phyloP scores from a whole-genome alignment of 805 yeast species.

The Suhomyces pyralidae region DNA sequence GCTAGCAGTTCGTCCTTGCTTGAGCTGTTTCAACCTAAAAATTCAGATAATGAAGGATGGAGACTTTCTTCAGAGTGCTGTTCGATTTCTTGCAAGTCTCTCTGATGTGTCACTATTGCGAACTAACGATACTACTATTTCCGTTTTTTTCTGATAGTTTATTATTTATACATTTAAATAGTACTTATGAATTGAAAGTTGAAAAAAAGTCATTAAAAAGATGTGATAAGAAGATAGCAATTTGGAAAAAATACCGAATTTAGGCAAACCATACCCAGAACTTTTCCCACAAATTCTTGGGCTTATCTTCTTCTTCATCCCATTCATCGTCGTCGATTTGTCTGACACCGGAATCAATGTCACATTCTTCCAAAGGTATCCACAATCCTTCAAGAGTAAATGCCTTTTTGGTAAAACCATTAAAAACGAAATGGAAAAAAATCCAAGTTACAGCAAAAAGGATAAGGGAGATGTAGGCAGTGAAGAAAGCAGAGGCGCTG shows the following conservation, averaged over 20 bases:
- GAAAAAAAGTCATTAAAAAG: not conserved
- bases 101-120: too few relatives aligned
- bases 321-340: constrained; percentile 57
- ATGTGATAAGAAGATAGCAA: not conserved
- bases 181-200: not conserved
- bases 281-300: constrained; percentile 53
- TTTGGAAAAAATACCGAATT: not conserved
- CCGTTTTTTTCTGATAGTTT: too few relatives aligned
- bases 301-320: constrained; percentile 50
- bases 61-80: too few relatives aligned
- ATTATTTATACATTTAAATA: not conserved
- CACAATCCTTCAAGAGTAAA: constrained; percentile 39
- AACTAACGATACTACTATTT: too few relatives aligned
- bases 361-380: constrained; percentile 56
- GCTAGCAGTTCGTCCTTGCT: too few relatives aligned
- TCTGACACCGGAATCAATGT: constrained; percentile 65
- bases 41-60: too few relatives aligned
- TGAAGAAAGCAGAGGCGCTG: constrained; percentile 57
- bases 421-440: constrained; percentile 51
- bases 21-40: too few relatives aligned
- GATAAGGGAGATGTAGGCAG: constrained; percentile 68
- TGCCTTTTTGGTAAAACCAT: constrained; percentile 30
- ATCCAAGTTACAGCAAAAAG: constrained; percentile 56
- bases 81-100: too few relatives aligned
- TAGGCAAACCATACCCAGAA: constrained; percentile 39